A percentile compares a stretch with the other conserved stretches of the same genome.
Evolutionary conservation across 805 yeast species (phyloP).

Genomic region (Monosporozyma siamensis): DNA sequence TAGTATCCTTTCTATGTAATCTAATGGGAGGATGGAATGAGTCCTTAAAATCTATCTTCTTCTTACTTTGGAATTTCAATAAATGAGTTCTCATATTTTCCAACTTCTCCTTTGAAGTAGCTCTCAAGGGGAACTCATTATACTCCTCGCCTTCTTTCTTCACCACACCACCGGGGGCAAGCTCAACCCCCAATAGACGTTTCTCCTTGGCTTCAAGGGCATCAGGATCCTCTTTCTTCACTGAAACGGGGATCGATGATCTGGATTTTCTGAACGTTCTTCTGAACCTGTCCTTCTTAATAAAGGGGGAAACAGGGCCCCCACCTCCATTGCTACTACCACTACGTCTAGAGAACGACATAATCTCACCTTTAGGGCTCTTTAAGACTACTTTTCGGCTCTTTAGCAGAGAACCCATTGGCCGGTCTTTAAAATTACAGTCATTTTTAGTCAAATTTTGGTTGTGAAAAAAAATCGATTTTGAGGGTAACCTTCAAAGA

Average conservation of each 20-base stretch:
- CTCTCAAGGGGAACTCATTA: constrained; percentile 43
- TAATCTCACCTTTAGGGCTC: too few species aligned
- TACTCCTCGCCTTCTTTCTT: constrained; percentile 21
- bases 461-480: too few species aligned
- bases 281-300: constrained; percentile 30
- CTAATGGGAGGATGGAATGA: constrained; percentile 78
- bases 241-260: constrained; percentile 4
- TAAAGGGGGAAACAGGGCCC: constrained; percentile 27
- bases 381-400: too few species aligned
- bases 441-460: too few species aligned
- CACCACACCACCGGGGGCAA: constrained; percentile 6
- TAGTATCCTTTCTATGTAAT: constrained; percentile 88
- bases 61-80: constrained; percentile 66
- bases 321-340: constrained; percentile 9
- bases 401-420: too few species aligned
- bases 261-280: constrained; percentile 26
- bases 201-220: constrained; percentile 20
- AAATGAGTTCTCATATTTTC: constrained; percentile 71
- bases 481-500: too few species aligned
- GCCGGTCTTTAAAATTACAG: too few species aligned
- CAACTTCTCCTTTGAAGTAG: constrained; percentile 63
- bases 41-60: constrained; percentile 57
- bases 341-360: constrained; percentile 8
- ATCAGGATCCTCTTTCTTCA: constrained; percentile 30
- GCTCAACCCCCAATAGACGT: constrained; percentile 16